A percentile compares a stretch with the other conserved stretches of the same genome.
Evolutionary conservation across 1,284 basidiomycete species (phyloP).

Genomic region (Testicularia cyperi): DNA sequence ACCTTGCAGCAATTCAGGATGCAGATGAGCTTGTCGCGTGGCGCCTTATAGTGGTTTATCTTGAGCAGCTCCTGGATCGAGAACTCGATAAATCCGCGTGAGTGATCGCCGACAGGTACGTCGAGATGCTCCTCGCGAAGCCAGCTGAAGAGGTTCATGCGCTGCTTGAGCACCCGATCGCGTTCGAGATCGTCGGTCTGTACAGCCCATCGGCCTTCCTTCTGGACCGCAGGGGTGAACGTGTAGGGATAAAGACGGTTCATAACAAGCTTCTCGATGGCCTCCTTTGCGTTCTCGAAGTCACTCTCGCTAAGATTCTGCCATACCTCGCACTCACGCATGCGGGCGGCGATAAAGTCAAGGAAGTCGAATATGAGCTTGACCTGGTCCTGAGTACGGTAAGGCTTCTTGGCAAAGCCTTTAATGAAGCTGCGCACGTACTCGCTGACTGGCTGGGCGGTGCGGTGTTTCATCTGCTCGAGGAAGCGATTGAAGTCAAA

Average conservation of each 20-base stretch:
- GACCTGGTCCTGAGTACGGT: constrained; percentile 55
- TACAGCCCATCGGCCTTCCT: constrained; percentile 54
- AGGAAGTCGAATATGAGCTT: constrained; percentile 60
- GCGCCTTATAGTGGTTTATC: constrained; percentile 98
- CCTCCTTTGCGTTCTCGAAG: constrained; percentile 95
- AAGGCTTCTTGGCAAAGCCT: constrained; percentile 58
- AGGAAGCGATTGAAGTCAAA: constrained; percentile 60
- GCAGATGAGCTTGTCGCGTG: constrained; percentile 95
- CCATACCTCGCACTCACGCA: constrained; percentile 54
- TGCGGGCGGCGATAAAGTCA: constrained; percentile 55
- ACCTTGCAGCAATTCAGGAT: constrained; percentile 98
- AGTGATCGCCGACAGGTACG: constrained; percentile 53
- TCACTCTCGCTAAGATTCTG: constrained; percentile 68
- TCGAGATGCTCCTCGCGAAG: constrained; percentile 85
- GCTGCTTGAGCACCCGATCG: constrained; percentile 83
- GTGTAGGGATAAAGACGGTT: constrained; percentile 75
- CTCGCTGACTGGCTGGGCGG: constrained; percentile 55
- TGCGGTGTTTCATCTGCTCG: constrained; percentile 58
- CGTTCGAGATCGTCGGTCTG: constrained; percentile 91
- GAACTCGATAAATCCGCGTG: constrained; percentile 84
- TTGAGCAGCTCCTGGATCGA: constrained; percentile 85
- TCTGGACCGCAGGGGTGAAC: constrained; percentile 54
- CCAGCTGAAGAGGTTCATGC: constrained; percentile 91
- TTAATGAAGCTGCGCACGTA: constrained; percentile 59
- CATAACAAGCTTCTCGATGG: constrained; percentile 99